These are phyloP conservation scores for Diddensiella transvaalensis DNA, from an alignment of 805 yeast species.

Conservation along the genomic window DNA sequence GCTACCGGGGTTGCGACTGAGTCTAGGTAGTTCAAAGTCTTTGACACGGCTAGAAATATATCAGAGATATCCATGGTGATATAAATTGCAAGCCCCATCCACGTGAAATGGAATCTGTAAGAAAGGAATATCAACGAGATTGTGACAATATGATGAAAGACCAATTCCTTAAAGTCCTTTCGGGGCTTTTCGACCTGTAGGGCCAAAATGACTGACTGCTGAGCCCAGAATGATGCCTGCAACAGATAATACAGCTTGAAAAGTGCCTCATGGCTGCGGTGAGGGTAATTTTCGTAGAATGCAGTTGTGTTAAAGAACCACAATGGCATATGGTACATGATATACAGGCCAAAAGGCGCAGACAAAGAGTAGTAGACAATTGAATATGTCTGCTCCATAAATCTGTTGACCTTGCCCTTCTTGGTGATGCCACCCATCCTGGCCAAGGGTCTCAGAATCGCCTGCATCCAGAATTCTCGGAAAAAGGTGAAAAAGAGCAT, in stretches of 20 bases:
- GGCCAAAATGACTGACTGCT: conserved; percentile 79
- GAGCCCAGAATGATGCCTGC: conserved; percentile 98
- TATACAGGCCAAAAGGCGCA: conserved; percentile 85
- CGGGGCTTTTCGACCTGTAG: conserved; percentile 92
- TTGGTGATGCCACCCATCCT: conserved; percentile 45
- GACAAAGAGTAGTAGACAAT: conserved; percentile 73
- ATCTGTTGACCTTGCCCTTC: conserved; percentile 63
- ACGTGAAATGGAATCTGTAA: conserved; percentile 91
- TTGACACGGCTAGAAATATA: conserved; percentile 78
- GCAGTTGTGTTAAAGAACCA: conserved; percentile 88
- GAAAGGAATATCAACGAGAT: conserved; percentile 81
- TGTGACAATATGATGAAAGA: conserved; percentile 90
- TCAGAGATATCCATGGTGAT: conserved; percentile 96
- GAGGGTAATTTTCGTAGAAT: conserved; percentile 81
- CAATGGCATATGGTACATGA: conserved; percentile 77
- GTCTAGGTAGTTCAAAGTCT: conserved; percentile 82
- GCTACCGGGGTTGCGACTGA: conserved; percentile 59
- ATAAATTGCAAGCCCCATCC: conserved; percentile 89
- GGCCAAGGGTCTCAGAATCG: conserved; percentile 72
- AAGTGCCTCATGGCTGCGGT: conserved; percentile 60
- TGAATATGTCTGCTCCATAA: conserved; percentile 90
- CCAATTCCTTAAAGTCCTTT: conserved; percentile 86
- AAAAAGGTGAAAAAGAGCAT: conserved; percentile 85
- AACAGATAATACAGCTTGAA: conserved; percentile 81
- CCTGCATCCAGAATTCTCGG: conserved; percentile 89